These are phyloP conservation scores for Pseudogymnoascus sp. DNA, from an alignment of 2,329 filamentous ascomycete genomes.

Conservation along the genomic window DNA sequence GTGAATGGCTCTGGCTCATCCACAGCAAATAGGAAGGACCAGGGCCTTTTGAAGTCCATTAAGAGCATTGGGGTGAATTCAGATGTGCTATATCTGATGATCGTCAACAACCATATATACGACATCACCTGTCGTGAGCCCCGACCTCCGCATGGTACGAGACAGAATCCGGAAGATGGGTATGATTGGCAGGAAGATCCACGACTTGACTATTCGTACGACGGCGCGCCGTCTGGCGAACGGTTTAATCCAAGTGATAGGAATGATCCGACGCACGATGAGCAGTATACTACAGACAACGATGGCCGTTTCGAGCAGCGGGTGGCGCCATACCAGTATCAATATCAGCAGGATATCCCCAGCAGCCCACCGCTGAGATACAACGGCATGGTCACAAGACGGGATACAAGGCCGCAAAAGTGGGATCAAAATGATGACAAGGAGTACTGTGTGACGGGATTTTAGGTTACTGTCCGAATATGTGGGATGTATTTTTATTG, in stretches of 20 bases:
- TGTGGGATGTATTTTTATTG: no score
- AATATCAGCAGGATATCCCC: background rate
- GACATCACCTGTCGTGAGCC: background rate
- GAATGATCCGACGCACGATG: background rate
- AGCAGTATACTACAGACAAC: background rate
- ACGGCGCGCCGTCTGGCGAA: background rate
- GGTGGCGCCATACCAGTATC: background rate
- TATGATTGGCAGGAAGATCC: background rate
- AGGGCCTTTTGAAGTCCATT: background rate
- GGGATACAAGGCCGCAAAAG: background rate
- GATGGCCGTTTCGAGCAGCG: background rate
- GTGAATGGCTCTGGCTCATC: background rate
- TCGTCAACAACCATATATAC: constrained; percentile 39
- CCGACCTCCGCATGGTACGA: background rate
- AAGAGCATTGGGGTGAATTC: constrained; percentile 16
- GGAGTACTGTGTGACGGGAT: background rate
- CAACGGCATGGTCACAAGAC: background rate
- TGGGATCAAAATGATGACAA: background rate
- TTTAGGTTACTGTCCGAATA: no score
- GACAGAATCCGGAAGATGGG: background rate
- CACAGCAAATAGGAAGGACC: background rate
- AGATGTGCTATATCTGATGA: constrained; percentile 42
- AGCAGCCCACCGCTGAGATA: background rate
- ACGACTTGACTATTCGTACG: background rate
- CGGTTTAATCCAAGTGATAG: background rate